Base-by-base conservation (phyloP, 2,329 filamentous ascomycete species). In the Diaporthe sp. region DNA sequence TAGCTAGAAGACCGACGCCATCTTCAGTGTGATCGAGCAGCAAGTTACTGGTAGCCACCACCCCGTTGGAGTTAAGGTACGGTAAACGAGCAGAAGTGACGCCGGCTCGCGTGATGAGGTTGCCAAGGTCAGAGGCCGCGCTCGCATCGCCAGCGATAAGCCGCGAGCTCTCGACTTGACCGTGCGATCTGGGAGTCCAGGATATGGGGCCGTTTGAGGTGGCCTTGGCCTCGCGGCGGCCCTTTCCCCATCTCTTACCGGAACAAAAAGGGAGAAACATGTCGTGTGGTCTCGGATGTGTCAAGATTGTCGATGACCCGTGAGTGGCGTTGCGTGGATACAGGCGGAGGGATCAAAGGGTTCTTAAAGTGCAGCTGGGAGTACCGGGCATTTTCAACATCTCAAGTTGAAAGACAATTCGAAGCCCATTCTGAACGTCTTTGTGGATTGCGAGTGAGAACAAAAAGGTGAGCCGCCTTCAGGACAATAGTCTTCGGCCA, bases 231-330 rank as follows among this genome's bases (percentile, higher is more conserved):
- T 56, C 56, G 27, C 37, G 12, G 22, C 2, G 66, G 32, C n/a
- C 55, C 13, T 53, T 59, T 27, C 56, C 66, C 37, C n/a, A 19
- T 61, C 37, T 61, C 47, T 58, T 73, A 1, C 27, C 42, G 3
- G 9, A 42, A 37, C 58, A 73, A 44, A 63, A 63, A 51, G 53
- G 13, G 22, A 70, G 42, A 19, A 15, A 30, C 72, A 73, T 73
- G 25, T 51, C 13, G 53, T 42, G 12, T 53, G n/a, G n/a, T 32
- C 30, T 50, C 27, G 32, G 37, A 9, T 30, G 10, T 51, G 15
- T 22, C 4, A 37, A 27, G 15, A 63, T 12, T 50, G 13, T 61
- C 30, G 15, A 2, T 47, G 27, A 30, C 27, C 19, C 15, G n/a
- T 70, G 2, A 51, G 42, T 50, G n/a, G 47, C n/a, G n/a, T 35